A percentile compares a stretch with the other conserved stretches of the same genome.
These are phyloP conservation scores for Epithele typhae DNA, from an alignment of 768 basidiomycete species.

Conservation along the genomic window DNA sequence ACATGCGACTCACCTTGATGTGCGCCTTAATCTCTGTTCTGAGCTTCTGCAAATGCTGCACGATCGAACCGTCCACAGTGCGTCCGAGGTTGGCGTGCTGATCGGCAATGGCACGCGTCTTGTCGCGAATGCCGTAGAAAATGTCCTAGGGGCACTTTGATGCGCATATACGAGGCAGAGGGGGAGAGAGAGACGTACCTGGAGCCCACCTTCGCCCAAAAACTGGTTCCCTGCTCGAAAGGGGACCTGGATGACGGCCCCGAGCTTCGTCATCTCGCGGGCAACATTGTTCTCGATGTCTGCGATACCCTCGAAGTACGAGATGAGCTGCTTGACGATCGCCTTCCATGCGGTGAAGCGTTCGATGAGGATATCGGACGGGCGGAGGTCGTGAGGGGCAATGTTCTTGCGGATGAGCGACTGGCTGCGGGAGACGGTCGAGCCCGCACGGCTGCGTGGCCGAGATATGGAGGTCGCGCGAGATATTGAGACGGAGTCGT, in stretches of 20 bases:
- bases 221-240: conserved; percentile 97
- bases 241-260: conserved; percentile 95
- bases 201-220: conserved; percentile 93
- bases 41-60: conserved; percentile 97
- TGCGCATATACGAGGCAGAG: background rate
- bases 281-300: conserved; percentile 97
- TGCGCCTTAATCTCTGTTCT: conserved; percentile 95
- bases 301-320: conserved; percentile 80
- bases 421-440: conserved; percentile 74
- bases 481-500: conserved; percentile 52
- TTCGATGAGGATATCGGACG: conserved; percentile 95
- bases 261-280: conserved; percentile 87
- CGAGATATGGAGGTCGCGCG: conserved; percentile 72
- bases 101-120: conserved; percentile 89
- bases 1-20: conserved; percentile 63
- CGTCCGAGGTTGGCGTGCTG: conserved; percentile 95
- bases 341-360: conserved; percentile 93
- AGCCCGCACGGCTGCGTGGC: conserved; percentile 51
- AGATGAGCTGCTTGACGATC: conserved; percentile 93
- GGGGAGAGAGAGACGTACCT: conserved; percentile 40
- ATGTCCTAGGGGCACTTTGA: conserved; percentile 55
- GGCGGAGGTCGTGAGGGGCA: conserved; percentile 82
- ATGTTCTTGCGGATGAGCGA: conserved; percentile 94
- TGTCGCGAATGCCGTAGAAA: conserved; percentile 90
- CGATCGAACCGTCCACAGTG: conserved; percentile 95